A percentile compares a stretch with the other conserved stretches of the same genome.
Conservation (phyloP, 2,329 filamentous ascomycete genomes). For the Podosphaera xanthii region DNA sequence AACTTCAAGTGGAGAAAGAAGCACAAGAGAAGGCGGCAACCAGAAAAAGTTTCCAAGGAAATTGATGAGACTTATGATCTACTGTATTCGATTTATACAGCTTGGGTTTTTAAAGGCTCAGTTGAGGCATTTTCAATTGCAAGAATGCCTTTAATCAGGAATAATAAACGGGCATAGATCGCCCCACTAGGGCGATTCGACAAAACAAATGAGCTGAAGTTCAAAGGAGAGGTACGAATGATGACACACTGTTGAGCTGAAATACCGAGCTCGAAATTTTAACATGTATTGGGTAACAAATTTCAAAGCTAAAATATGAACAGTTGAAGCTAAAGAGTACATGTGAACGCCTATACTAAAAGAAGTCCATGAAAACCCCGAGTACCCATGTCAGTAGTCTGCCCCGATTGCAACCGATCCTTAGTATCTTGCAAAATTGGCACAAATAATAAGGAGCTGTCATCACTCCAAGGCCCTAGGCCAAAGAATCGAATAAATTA, state of each 20-base stretch:
- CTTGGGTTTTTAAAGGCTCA: too few relatives aligned
- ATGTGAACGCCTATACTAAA: background rate
- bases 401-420: background rate
- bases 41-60: constrained; percentile 5
- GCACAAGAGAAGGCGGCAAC: constrained; percentile 13
- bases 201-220: background rate
- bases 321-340: background rate
- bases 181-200: background rate
- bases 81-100: too few relatives aligned
- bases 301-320: background rate
- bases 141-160: too few relatives aligned
- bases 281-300: background rate
- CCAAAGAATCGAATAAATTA: background rate
- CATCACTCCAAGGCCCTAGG: background rate
- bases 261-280: background rate
- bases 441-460: background rate
- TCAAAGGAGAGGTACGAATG: background rate
- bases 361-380: background rate
- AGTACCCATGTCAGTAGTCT: background rate
- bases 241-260: background rate
- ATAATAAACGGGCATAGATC: too few relatives aligned
- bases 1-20: constrained; percentile 36
- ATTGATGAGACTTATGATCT: too few relatives aligned
- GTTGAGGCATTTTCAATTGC: too few relatives aligned
- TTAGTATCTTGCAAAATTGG: background rate